Base-by-base conservation (phyloP, 345 rosid species). In the Aethionema arabicum region DNA sequence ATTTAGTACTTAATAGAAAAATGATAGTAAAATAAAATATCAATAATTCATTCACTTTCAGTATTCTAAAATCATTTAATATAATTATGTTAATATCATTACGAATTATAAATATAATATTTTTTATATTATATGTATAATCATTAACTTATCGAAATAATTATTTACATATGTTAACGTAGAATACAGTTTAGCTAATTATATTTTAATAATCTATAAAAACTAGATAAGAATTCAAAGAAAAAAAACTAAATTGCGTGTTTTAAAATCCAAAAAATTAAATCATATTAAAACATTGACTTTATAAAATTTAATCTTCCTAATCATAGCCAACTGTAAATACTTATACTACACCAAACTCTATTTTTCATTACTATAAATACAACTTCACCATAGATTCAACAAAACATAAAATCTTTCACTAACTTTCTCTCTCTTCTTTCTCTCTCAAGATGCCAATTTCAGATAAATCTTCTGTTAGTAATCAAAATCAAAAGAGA, bases 401-500 rank as follows among this genome's bases (percentile, higher is more conserved):
- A 43, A 36, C 42, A 44, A 37, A 21, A 21, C 27, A 1, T 2
- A 21, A 21, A 21, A 30, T 52, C 44, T 41, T 61, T 61, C 38
- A 65, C 59, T 32, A 45, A 58, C 47, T 30, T 32, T 14, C 50
- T 36, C n/a, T 54, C 30, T 21, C 27, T 21, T 21, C 27, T 21
- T 21, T 21, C 38, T 14, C 50, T 36, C n/a, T 54, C 30, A 48
- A 63, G 56, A 79, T 75, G 84, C 68, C 72, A 30, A 72, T 63
- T 35, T 59, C 43, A 47, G 78, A 70, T 31, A 56, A 32, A 49
- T 63, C 59, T 56, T 41, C 58, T 57, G 62, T 8, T 38, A 71
- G 33, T 53, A 31, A 79, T 52, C 42, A 64, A 4, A 80, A 78
- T 13, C 78, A 83, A 5, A 59, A 60, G 14, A 78, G 90, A 31